A percentile compares a stretch with the other conserved stretches of the same genome.
phyloP scores from a whole-genome alignment of 768 basidiomycete species.

The Leucocoprinus birnbaumii region DNA sequence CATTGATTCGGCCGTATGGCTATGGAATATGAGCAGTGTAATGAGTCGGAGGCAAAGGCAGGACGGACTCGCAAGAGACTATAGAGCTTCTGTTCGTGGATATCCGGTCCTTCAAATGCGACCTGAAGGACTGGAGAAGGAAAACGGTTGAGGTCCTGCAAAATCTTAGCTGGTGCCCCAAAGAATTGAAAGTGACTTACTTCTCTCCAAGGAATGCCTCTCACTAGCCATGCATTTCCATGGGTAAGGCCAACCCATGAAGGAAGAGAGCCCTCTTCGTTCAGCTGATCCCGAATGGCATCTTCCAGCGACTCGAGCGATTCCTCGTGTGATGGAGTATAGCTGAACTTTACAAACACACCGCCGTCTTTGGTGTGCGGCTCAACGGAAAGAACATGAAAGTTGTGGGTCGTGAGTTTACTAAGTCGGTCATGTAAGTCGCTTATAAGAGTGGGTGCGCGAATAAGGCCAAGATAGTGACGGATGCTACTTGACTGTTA shows the following conservation, averaged over 20 bases:
- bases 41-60: not conserved
- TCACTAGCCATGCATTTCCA: constrained; percentile 68
- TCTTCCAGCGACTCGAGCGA: constrained; percentile 42
- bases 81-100: constrained; percentile 78
- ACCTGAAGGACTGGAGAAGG: constrained; percentile 71
- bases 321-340: constrained; percentile 23
- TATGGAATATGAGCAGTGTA: not conserved
- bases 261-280: constrained; percentile 52
- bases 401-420: constrained; percentile 49
- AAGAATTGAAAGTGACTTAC: constrained; percentile 30
- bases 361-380: constrained; percentile 81
- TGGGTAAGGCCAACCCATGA: constrained; percentile 56
- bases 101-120: constrained; percentile 87
- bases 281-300: constrained; percentile 40
- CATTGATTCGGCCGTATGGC: constrained; percentile 81
- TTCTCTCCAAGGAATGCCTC: constrained; percentile 80
- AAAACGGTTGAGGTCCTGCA: constrained; percentile 82
- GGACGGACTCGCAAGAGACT: constrained; percentile 67
- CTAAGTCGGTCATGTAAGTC: constrained; percentile 46
- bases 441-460: constrained; percentile 55
- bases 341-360: constrained; percentile 76
- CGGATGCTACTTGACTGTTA: constrained; percentile 46
- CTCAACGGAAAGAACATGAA: constrained; percentile 61
- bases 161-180: constrained; percentile 1
- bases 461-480: constrained; percentile 57